These are phyloP conservation scores for Xerophyta viscosa DNA, from an alignment of 106 monocot genomes.

Conservation along the genomic window DNA sequence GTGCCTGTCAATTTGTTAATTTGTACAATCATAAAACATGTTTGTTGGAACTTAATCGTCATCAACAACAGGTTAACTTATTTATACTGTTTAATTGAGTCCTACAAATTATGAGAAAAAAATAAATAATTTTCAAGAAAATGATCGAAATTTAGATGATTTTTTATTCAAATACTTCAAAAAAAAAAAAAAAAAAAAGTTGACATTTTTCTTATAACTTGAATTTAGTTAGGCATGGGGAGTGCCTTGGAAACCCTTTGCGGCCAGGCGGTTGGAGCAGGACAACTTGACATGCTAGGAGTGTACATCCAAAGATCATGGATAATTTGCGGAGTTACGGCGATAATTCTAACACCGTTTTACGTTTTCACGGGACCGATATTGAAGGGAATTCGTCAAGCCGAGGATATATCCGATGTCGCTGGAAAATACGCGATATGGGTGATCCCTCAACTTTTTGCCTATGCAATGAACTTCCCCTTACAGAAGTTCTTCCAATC, in stretches of 20 bases:
- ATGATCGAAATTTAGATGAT: background rate
- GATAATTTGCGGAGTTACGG: conserved; percentile 54
- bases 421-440: conserved; percentile 49
- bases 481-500: conserved; percentile 93
- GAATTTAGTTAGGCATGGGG: conserved; percentile 93
- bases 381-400: conserved; percentile 44
- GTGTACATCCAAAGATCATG: conserved; percentile 85
- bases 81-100: no score
- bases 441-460: conserved; percentile 68
- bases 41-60: no score
- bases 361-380: conserved; percentile 62
- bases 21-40: no score
- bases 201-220: background rate
- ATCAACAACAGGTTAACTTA: no score
- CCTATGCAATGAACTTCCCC: conserved; percentile 76
- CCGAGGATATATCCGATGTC: conserved; percentile 26
- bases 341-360: conserved; percentile 48
- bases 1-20: no score
- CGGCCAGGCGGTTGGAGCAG: conserved; percentile 82
- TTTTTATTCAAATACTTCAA: background rate
- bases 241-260: conserved; percentile 89
- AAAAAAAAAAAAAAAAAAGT: background rate
- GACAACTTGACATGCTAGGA: conserved; percentile 66
- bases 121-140: no score
- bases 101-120: no score